phyloP scores from a whole-genome alignment of 2,329 filamentous ascomycete genomes.

The Bipolaris bicolor region DNA sequence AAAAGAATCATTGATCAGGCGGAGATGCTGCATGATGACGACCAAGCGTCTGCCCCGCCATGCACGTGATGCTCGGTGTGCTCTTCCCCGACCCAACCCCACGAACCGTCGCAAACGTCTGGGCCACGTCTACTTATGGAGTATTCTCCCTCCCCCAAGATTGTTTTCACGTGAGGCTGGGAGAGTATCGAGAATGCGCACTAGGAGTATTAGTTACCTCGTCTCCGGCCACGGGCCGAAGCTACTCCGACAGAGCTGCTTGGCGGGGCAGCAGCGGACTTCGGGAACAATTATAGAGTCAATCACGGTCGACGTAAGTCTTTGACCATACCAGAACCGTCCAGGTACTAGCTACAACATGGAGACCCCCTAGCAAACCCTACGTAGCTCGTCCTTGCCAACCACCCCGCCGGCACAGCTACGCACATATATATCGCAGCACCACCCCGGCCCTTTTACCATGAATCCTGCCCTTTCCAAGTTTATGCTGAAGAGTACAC shows the following conservation, averaged over 20 bases:
- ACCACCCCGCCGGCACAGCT: conserved; percentile 18
- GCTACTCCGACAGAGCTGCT: conserved; percentile 33
- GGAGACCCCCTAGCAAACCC: conserved; percentile 15
- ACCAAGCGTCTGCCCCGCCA: conserved; percentile 3
- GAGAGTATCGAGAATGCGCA: conserved; percentile 15
- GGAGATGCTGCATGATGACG: conserved; percentile 30
- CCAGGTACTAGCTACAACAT: conserved; percentile 10
- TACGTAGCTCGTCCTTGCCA: background rate
- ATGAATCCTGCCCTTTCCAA: conserved; percentile 51
- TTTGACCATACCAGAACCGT: conserved; percentile 10
- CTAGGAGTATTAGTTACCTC: conserved; percentile 22
- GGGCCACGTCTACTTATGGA: conserved; percentile 10
- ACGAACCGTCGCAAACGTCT: conserved; percentile 20
- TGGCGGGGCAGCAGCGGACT: conserved; percentile 30
- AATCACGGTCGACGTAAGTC: conserved; percentile 35
- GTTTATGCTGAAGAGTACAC: conserved; percentile 49
- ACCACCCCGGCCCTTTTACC: conserved; percentile 12
- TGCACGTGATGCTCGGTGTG: conserved; percentile 31
- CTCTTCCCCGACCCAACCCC: conserved; percentile 26
- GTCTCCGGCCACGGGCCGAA: conserved; percentile 24
- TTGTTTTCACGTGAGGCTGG: conserved; percentile 17
- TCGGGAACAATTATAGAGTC: conserved; percentile 45
- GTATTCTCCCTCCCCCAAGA: background rate
- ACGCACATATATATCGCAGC: conserved; percentile 43
- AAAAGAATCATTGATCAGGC: conserved; percentile 18